Percentiles rank a stretch among this genome's conserved stretches.
Conservation (phyloP, 441 rosid species). For the Adansonia rubrostipa region DNA sequence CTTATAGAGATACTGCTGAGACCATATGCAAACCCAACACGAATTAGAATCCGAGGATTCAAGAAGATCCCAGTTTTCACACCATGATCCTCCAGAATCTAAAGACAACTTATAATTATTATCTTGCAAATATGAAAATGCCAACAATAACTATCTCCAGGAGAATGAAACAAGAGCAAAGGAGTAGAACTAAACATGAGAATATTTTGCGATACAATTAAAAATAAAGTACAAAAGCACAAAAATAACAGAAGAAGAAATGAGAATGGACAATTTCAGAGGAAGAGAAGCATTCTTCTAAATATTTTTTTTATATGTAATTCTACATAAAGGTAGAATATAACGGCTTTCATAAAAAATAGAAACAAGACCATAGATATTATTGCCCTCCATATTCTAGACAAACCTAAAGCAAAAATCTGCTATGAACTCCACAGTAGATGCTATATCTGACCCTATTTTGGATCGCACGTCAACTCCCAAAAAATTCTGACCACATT, state of each 20-base stretch:
- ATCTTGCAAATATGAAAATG: slow-evolving; percentile 10
- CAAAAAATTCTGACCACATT: background rate
- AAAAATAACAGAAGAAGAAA: background rate
- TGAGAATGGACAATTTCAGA: background rate
- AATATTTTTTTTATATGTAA: background rate
- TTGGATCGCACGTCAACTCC: background rate
- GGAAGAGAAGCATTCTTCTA: background rate
- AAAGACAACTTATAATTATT: background rate
- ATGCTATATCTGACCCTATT: background rate
- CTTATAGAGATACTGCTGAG: background rate
- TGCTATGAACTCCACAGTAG: background rate
- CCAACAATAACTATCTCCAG: background rate
- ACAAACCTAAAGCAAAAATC: background rate
- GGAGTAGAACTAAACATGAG: background rate
- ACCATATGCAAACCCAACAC: background rate
- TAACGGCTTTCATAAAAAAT: background rate
- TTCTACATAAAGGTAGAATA: background rate
- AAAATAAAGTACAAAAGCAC: background rate
- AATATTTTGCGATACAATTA: background rate
- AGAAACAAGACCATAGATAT: background rate
- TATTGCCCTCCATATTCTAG: background rate
- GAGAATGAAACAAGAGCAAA: background rate
- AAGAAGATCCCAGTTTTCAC: background rate
- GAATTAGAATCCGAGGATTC: background rate
- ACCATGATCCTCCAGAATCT: background rate